Evolutionary conservation across 2,329 filamentous ascomycete genomes (phyloP), one percentile per base, ranked within the genome.

Genomic region (Chaetomium sp.): DNA sequence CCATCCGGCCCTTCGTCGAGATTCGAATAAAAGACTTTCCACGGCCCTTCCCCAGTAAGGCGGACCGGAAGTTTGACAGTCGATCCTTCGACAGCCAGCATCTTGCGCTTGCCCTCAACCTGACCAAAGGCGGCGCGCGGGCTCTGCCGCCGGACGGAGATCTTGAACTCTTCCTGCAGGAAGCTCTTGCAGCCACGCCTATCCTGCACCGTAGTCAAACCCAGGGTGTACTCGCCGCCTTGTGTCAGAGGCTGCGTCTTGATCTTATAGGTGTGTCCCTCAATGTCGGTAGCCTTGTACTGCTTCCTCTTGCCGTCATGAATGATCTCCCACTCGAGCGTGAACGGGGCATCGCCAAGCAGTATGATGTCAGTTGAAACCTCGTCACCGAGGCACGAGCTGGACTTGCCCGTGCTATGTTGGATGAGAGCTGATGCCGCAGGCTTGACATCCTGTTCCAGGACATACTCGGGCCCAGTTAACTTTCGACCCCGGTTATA

Each of bases 361-460:
- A 97, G 80, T 51, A 79, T 72, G 41, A 96, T 83, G 54, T 89
- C 83, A 34, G 94, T 82, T 36, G 85, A 81, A 6, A 91, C 83
- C 19, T 85, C 79, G 54, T 95, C 86, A 57, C 94, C 90, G 54
- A 97, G 86, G 67, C 94, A 99, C 49, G 88, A 84, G 64, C 81
- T 85, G 58, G 84, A 77, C 27, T 73, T 73, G 40, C 76, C 74
- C 19, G 78, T 74, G 6, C 76, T 74, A 33, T 79, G 74, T 44
- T 81, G 77, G 54, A 91, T 78, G 59, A 86, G 83, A 32, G 92
- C 92, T 8, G 87, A 89, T 6, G 94, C 92, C 4, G 91, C 89
- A 8, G 94, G 94, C 70, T 95, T 96, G 62, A 99, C 92, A 65
- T 90, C 86, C 70, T 97, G 92, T 70, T 95, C 87, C 42, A 97